A percentile compares a stretch with the other conserved stretches of the same genome.
phyloP scores from a whole-genome alignment of 2,329 filamentous ascomycete species.

The Teratosphaeria zuluensis region DNA sequence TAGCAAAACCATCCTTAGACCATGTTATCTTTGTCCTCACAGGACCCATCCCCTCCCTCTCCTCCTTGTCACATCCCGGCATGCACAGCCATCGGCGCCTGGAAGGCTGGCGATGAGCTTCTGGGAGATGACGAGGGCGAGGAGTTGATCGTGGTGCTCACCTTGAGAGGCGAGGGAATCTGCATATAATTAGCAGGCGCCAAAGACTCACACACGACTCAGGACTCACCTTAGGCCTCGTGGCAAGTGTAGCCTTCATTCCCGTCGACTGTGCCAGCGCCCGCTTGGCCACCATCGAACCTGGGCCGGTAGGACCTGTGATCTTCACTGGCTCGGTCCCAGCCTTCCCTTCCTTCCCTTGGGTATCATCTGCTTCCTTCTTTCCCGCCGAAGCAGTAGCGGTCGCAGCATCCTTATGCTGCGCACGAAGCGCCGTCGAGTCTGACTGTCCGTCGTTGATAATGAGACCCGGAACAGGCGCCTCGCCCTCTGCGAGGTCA shows the following conservation, averaged over 20 bases:
- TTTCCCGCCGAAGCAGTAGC: slow-evolving; percentile 18
- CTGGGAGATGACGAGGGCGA: background rate
- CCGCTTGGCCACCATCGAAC: slow-evolving; percentile 5
- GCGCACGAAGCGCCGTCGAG: slow-evolving; percentile 46
- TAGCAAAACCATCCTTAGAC: background rate
- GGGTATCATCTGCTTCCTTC: slow-evolving; percentile 6
- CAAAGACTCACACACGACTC: background rate
- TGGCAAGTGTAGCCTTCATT: slow-evolving; percentile 6
- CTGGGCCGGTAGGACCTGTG: background rate
- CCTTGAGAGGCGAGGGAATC: slow-evolving; percentile 19
- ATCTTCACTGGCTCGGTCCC: background rate
- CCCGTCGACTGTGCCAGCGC: slow-evolving; percentile 1
- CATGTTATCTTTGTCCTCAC: background rate
- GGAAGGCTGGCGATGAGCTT: background rate
- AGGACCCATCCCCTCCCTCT: background rate
- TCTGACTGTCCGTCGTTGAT: slow-evolving; percentile 27
- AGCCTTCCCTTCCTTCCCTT: background rate
- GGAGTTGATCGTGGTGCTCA: slow-evolving; percentile 6
- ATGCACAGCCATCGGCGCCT: background rate
- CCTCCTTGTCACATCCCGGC: background rate
- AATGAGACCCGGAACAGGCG: slow-evolving; percentile 55
- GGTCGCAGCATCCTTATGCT: slow-evolving; percentile 23
- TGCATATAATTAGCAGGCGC: slow-evolving; percentile 7
- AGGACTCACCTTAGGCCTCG: slow-evolving; percentile 17
- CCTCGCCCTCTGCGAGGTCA: slow-evolving; percentile 58